Conservation (phyloP, 768 basidiomycete species). For the Cystofilobasidium capitatum region DNA sequence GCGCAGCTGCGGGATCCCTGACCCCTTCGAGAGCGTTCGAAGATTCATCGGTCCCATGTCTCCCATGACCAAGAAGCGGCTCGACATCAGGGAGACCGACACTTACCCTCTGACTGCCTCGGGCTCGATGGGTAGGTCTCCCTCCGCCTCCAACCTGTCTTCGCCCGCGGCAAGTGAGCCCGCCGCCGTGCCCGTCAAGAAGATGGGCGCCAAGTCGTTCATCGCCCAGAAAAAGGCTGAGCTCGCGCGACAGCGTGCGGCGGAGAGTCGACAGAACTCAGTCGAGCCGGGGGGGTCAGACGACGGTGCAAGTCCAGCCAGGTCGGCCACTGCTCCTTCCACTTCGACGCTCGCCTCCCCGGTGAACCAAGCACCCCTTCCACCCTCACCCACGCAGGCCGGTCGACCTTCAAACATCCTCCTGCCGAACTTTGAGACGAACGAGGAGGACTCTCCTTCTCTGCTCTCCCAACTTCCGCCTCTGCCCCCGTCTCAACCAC, state of each 20-base stretch:
- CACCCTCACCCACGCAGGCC: not conserved
- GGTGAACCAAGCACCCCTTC: too few relatives aligned
- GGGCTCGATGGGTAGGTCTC: not conserved
- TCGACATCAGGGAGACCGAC: conserved; percentile 44
- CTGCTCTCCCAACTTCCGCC: not conserved
- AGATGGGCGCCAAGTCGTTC: not conserved
- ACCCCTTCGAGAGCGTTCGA: too few relatives aligned
- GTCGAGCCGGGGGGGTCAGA: too few relatives aligned
- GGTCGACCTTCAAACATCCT: not conserved
- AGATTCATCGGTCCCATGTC: conserved; percentile 67
- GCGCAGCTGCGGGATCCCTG: too few relatives aligned
- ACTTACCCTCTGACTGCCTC: not conserved
- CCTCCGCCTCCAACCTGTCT: not conserved
- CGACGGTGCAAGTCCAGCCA: too few relatives aligned
- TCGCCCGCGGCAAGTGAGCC: not conserved
- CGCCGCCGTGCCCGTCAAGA: not conserved
- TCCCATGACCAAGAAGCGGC: conserved; percentile 65
- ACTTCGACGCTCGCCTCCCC: too few relatives aligned
- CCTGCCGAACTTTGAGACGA: not conserved
- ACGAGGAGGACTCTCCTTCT: not conserved
- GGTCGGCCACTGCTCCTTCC: too few relatives aligned
- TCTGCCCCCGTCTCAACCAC: not conserved
- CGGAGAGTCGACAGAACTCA: too few relatives aligned
- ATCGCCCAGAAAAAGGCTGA: not conserved
- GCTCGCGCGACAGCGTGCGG: not conserved